Base-by-base conservation (phyloP, 2,329 filamentous ascomycete genomes). In the Venturia oleaginea region DNA sequence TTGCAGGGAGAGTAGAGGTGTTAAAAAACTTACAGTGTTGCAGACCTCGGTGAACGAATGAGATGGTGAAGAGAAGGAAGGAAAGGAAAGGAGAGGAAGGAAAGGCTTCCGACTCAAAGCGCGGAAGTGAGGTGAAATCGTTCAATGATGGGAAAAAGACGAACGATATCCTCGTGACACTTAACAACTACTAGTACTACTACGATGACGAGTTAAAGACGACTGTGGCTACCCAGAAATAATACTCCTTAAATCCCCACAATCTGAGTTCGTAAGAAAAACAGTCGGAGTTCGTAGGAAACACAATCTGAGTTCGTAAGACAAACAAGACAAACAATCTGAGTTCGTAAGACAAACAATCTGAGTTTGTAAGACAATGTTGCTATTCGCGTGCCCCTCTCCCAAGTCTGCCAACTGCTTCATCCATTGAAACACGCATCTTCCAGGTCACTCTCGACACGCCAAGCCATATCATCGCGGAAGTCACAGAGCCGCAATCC, bases 381-480 rank as follows among this genome's bases (percentile, higher is more conserved):
- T 34, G 13, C 51, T 54, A 15, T 55, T 13, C 17, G 27, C 34
- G 51, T 57, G 6, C 30, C 51, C 6, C 51, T 34, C 30, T 1
- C 4, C 51, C 51, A 32, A 57, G 30, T 19, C 27, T 57, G 51
- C 51, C 51, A 57, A 57, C 51, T 57, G 51, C 51, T 57, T 57
- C 51, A 57, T 57, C 51, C 51, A 57, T 34, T 57, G 51, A 57
- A 57, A 57, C 51, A n/a, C 3, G 19, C 30, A 22, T 34, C 30
- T 34, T 34, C 51, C 48, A 32, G 48, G 48, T 54, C 27, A 32
- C 48, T 57, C 46, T 27, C 22, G 11, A 24, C 24, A 22, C 27
- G 27, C 30, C 51, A 57, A 57, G 27, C 27, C 30, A 57, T 57
- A 1, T n/a, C 51, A 57, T 34, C 27, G 30, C 51, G 51, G 51